Conservation (phyloP, 148 eudicot genomes). For the Linanthus parryae region DNA sequence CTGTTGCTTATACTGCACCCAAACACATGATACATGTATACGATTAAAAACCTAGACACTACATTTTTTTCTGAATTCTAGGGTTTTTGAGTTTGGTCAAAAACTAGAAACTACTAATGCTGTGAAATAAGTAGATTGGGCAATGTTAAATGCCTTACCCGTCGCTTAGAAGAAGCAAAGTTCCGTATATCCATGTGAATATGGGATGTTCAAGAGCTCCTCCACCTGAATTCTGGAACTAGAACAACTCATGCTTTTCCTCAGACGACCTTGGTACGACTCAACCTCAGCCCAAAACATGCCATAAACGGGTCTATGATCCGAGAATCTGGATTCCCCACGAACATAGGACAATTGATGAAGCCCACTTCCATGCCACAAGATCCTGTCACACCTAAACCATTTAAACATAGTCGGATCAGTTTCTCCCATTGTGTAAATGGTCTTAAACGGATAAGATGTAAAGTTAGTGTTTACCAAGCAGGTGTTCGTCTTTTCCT, state of each 20-base stretch:
- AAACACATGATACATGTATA: background rate
- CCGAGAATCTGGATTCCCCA: constrained; percentile 87
- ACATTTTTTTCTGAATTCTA: background rate
- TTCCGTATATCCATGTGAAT: constrained; percentile 81
- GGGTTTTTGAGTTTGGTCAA: background rate
- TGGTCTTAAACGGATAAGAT: background rate
- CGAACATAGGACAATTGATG: constrained; percentile 86
- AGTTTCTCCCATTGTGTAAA: background rate
- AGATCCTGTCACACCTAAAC: constrained; percentile 79
- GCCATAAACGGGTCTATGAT: constrained; percentile 83
- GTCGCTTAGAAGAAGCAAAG: constrained; percentile 69
- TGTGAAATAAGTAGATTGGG: background rate
- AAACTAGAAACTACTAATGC: background rate
- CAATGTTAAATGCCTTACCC: background rate
- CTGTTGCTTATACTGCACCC: background rate
- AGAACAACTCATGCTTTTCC: constrained; percentile 64
- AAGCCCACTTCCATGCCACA: constrained; percentile 85
- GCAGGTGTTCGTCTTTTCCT: constrained; percentile 93
- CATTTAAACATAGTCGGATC: constrained; percentile 6
- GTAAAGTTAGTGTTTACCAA: constrained; percentile 52
- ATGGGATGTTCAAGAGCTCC: constrained; percentile 78
- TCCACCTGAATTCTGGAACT: constrained; percentile 70
- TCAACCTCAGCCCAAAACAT: constrained; percentile 91
- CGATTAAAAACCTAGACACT: background rate
- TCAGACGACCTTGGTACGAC: constrained; percentile 55